A percentile compares a stretch with the other conserved stretches of the same genome.
These are phyloP conservation scores for Smallanthus sonchifolius DNA, from an alignment of 129 eudicot species.

Conservation along the genomic window DNA sequence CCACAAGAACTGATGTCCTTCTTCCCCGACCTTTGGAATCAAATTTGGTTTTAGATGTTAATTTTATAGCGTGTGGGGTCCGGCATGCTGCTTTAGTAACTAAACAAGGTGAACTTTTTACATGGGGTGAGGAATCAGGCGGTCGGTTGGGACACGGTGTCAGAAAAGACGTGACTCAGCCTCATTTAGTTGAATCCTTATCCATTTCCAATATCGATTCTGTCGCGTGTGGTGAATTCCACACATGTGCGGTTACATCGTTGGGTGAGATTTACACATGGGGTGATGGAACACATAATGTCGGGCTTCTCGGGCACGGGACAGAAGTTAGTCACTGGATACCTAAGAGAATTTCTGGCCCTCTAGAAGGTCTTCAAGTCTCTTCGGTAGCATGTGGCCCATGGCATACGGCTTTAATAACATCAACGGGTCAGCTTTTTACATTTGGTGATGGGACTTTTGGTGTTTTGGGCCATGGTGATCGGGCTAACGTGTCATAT, in stretches of 20 bases:
- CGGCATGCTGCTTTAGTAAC: conserved; percentile 82
- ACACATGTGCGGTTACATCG: conserved; percentile 80
- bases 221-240: conserved; percentile 95
- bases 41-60: conserved; percentile 76
- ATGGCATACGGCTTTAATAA: conserved; percentile 86
- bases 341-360: conserved; percentile 79
- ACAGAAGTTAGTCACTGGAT: conserved; percentile 91
- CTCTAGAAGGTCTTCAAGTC: conserved; percentile 82
- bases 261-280: conserved; percentile 82
- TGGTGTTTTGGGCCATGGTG: conserved; percentile 88
- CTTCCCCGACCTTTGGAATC: conserved; percentile 79
- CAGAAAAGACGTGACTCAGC: conserved; percentile 67
- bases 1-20: conserved; percentile 63
- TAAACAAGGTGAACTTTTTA: conserved; percentile 83
- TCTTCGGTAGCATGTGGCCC: conserved; percentile 80
- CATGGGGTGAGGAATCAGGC: conserved; percentile 97
- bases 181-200: conserved; percentile 70
- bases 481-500: conserved; percentile 52
- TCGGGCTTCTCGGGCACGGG: conserved; percentile 91
- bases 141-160: conserved; percentile 96
- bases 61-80: conserved; percentile 83
- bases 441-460: conserved; percentile 97
- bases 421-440: conserved; percentile 78
- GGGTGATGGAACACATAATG: conserved; percentile 93
- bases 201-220: conserved; percentile 51